Base-by-base conservation (phyloP, 2,329 filamentous ascomycete species). In the Botrytis aclada region DNA sequence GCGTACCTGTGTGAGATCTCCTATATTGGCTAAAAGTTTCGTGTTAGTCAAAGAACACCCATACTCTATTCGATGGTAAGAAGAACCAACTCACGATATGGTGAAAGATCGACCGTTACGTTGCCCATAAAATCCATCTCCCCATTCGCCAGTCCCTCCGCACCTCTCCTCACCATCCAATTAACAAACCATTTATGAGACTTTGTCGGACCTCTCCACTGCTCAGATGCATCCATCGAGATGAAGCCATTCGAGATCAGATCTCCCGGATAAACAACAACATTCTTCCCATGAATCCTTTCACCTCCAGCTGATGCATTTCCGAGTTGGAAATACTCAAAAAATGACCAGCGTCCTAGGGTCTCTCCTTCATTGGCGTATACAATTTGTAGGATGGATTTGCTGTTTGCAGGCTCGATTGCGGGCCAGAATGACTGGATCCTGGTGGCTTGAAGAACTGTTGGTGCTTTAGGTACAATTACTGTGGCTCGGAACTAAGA, bases 401-500 rank as follows among this genome's bases (percentile, higher is more conserved):
- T 82, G 32, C 37, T 47, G 22, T 18, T 18, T 6, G 41, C 29
- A 20, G 60, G 69, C 29, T 71, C 41, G 4, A 71, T 32, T 14
- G 56, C 69, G 6, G 69, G 60, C 60, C 60, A 71, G 32, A 71
- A 51, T 37, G 69, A 20, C 29, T 71, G 32, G 7, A 71, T 39
- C n/a, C 45, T n/a, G 18, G 29, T 64, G 41, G 29, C n/a, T 71
- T 71, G 69, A 6, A 65, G n/a, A 3, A 37, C 32, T 4, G 56
- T 64, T 64, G 60, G 69, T 51, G 34, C 14, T 29, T n/a, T 29
- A 2, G 60, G 69, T n/a, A 71, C 60, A 18, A 65, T 4, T 39
- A 66, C 61, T 39, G 43, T 71, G 32, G 56, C 45, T 54, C 45
- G 32, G n/a, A 64, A 71, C 69, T 71, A 22, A 1, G 3, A 6